Evolutionary conservation across 495 filamentous ascomycete genomes (phyloP).

Genomic region (Penicillium antarcticum): DNA sequence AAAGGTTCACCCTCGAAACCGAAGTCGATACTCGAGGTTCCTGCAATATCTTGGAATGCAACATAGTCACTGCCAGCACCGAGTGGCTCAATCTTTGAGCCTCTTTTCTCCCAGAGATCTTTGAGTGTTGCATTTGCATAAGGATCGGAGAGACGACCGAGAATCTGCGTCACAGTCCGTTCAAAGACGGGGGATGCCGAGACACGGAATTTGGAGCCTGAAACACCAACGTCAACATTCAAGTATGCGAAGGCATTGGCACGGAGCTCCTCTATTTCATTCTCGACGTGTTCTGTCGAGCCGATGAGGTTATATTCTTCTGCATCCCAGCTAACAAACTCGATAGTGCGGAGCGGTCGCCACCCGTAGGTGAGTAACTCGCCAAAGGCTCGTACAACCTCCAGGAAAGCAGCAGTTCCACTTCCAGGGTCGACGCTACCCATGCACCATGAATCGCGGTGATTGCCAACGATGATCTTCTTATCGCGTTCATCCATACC

Average conservation of each 20-base stretch:
- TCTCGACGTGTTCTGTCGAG: slow-evolving; percentile 92
- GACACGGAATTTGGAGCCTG: slow-evolving; percentile 69
- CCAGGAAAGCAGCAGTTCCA: slow-evolving; percentile 87
- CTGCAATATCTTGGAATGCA: slow-evolving; percentile 91
- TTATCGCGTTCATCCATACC: slow-evolving; percentile 84
- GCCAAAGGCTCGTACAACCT: slow-evolving; percentile 80
- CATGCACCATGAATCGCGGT: slow-evolving; percentile 91
- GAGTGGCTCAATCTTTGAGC: slow-evolving; percentile 57
- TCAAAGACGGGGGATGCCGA: slow-evolving; percentile 75
- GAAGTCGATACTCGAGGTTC: slow-evolving; percentile 84
- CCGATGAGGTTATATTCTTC: slow-evolving; percentile 92
- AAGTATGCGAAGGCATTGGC: slow-evolving; percentile 74
- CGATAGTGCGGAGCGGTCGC: slow-evolving; percentile 87
- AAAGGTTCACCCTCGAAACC: slow-evolving; percentile 66
- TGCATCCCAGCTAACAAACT: slow-evolving; percentile 94
- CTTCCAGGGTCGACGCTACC: slow-evolving; percentile 83
- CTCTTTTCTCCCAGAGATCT: slow-evolving; percentile 68
- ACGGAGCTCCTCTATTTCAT: slow-evolving; percentile 53
- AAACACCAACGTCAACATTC: slow-evolving; percentile 86
- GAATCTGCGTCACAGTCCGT: slow-evolving; percentile 63
- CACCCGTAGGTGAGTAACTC: slow-evolving; percentile 71
- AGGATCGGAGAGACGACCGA: slow-evolving; percentile 73
- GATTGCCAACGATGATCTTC: slow-evolving; percentile 87
- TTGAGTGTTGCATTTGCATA: slow-evolving; percentile 67
- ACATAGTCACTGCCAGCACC: slow-evolving; percentile 86